These are phyloP conservation scores for Zymoseptoria crescenta DNA, from an alignment of 2,329 filamentous ascomycete genomes.

Conservation along the genomic window DNA sequence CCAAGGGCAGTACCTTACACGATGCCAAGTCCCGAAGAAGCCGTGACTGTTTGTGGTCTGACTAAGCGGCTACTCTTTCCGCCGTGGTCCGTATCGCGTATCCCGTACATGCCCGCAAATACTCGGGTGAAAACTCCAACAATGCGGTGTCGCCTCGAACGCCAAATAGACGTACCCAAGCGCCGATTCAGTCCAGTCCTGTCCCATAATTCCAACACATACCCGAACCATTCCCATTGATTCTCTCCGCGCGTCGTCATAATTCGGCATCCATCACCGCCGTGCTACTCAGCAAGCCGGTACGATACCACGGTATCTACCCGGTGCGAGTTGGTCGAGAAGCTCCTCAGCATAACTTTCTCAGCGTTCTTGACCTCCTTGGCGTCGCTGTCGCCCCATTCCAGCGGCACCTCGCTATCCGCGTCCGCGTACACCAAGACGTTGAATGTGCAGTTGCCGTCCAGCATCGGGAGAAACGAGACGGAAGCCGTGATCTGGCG, in stretches of 20 bases:
- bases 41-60: neutral
- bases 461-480: slow-evolving; percentile 88
- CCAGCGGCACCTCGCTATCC: slow-evolving; percentile 90
- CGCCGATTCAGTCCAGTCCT: neutral
- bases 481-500: slow-evolving; percentile 96
- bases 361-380: slow-evolving; percentile 94
- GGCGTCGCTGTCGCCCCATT: slow-evolving; percentile 97
- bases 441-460: slow-evolving; percentile 96
- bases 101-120: too few relatives aligned
- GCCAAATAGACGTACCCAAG: neutral
- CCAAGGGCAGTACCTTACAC: neutral
- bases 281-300: slow-evolving; percentile 34
- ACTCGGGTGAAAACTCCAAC: too few relatives aligned
- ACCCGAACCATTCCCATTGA: neutral
- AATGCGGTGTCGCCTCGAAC: neutral
- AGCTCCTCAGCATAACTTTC: slow-evolving; percentile 89
- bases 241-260: neutral
- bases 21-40: neutral
- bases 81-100: too few relatives aligned
- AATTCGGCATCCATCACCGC: neutral
- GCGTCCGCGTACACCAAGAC: slow-evolving; percentile 96
- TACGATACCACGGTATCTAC: slow-evolving; percentile 97
- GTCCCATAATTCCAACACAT: neutral
- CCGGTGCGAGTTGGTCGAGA: slow-evolving; percentile 88
- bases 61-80: neutral